Evolutionary conservation across 331 rosid genomes (phyloP).

Genomic region (Quercus phellos): DNA sequence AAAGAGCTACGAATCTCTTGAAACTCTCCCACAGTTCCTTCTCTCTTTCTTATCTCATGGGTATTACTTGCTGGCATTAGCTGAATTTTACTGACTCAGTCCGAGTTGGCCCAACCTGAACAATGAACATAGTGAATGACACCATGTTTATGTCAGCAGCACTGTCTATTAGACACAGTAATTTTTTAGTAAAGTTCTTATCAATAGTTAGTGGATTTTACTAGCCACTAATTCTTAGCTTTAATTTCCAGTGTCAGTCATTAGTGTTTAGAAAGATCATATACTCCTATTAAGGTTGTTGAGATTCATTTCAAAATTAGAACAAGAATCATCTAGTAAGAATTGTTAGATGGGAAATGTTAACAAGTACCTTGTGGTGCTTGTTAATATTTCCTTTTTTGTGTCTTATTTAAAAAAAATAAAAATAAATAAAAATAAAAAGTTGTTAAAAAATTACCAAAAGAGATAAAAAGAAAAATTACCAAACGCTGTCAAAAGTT

Average conservation of each 20-base stretch:
- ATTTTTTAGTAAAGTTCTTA: not conserved
- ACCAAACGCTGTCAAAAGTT: too few species aligned
- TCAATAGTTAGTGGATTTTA: not conserved
- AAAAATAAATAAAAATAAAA: too few species aligned
- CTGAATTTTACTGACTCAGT: conserved; percentile 13
- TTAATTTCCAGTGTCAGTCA: not conserved
- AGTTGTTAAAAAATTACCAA: too few species aligned
- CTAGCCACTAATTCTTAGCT: not conserved
- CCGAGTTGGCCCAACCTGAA: conserved; percentile 15
- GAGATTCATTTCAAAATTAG: too few species aligned
- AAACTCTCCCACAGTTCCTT: conserved; percentile 8
- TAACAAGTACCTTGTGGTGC: too few species aligned
- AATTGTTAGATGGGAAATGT: not conserved
- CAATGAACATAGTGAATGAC: conserved; percentile 17
- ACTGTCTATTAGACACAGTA: not conserved
- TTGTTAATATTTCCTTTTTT: too few species aligned
- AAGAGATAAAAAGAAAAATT: too few species aligned
- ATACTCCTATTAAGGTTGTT: too few species aligned
- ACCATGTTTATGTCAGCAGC: conserved; percentile 50
- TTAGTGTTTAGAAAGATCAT: not conserved
- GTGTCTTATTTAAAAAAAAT: too few species aligned
- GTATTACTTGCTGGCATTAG: conserved; percentile 15
- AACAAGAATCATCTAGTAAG: too few species aligned
- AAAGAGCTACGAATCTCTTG: conserved; percentile 31
- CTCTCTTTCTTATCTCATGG: conserved; percentile 22